Base-by-base conservation (phyloP, 768 basidiomycete genomes). In the Mycena leptocephala region DNA sequence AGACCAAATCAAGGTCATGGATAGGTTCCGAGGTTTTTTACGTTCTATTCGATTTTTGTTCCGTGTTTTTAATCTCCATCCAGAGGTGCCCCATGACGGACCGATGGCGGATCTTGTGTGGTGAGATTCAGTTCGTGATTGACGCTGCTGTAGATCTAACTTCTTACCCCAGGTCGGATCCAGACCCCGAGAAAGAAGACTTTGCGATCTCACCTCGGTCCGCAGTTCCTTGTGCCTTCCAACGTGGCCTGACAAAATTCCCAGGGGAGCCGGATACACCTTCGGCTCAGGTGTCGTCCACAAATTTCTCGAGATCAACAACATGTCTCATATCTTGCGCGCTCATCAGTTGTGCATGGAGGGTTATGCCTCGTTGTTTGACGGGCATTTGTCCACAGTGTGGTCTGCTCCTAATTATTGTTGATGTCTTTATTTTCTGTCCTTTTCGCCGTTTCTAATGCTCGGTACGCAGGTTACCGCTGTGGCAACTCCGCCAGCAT, bases 271-370 rank as follows among this genome's bases (percentile, higher is more conserved):
- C 2, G 98, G 98, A 11, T 99, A 99, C 85, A 99, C 98, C 0
- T 99, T 99, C 84, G 98, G 98, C 69, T 96, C 97, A 8, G 96
- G 97, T 33, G 97, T 99, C 66, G 98, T 99, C 33, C 94, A 96
- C 88, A 99, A 99, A 84, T 99, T 99, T 85, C 91, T 99, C 66
- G 94, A 97, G 82, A 94, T 96, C 63, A 99, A 99, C 87, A 91
- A 93, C 79, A 98, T 99, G 97, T 93, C 95, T 24, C 98, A 99
- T 83, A 98, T 99, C 81, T 92, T 99, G 35, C 96, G 98, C 33
- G 98, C 98, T 30, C 98, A 99, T 84, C 98, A 99, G 82, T 91
- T 99, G 14, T 99, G 98, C 85, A 99, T 99, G 98, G 98, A 99
- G 85, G 98, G 98, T 0, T 99, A 96, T 84, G 91, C 95, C 18